These are phyloP conservation scores for Pythium phragmitis DNA, from an alignment of 352 stramenopile genomes.

Conservation along the genomic window DNA sequence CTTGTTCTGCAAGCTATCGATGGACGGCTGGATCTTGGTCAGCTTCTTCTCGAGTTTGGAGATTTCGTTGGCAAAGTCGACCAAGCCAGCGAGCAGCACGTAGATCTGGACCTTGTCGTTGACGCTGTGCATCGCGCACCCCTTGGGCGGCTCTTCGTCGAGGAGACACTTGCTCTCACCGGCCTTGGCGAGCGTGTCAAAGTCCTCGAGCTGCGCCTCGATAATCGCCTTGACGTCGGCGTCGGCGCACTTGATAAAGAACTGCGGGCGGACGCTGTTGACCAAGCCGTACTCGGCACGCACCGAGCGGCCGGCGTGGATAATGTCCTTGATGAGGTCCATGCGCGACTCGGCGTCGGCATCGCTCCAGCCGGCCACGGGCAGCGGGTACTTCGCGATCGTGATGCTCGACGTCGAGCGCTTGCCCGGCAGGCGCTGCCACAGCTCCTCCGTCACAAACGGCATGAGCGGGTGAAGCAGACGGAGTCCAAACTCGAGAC, in stretches of 20 bases:
- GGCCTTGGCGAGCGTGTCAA: conserved; percentile 93
- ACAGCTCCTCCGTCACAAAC: conserved; percentile 96
- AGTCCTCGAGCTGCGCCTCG: conserved; percentile 91
- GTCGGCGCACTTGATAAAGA: conserved; percentile 90
- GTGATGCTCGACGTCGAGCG: conserved; percentile 71
- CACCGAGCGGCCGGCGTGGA: conserved; percentile 95
- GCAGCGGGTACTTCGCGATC: conserved; percentile 75
- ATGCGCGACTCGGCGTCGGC: conserved; percentile 90
- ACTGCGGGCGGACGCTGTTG: conserved; percentile 76
- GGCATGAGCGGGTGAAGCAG: conserved; percentile 98
- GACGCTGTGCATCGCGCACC: conserved; percentile 92
- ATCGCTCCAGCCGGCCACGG: conserved; percentile 85
- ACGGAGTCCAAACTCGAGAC: conserved; percentile 78
- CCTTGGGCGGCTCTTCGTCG: conserved; percentile 72
- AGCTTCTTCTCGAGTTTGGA: conserved; percentile 90
- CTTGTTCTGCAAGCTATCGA: conserved; percentile 79
- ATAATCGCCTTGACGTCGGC: conserved; percentile 70
- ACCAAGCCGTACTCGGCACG: conserved; percentile 82
- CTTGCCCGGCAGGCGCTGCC: conserved; percentile 81
- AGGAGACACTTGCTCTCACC: conserved; percentile 89
- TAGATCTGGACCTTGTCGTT: conserved; percentile 93
- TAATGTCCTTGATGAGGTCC: conserved; percentile 92
- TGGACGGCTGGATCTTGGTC: conserved; percentile 72
- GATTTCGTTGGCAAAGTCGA: conserved; percentile 90
- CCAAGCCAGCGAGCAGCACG: conserved; percentile 79